Base-by-base conservation (phyloP, 352 stramenopile genomes). In the Phytophthora chlamydospora region DNA sequence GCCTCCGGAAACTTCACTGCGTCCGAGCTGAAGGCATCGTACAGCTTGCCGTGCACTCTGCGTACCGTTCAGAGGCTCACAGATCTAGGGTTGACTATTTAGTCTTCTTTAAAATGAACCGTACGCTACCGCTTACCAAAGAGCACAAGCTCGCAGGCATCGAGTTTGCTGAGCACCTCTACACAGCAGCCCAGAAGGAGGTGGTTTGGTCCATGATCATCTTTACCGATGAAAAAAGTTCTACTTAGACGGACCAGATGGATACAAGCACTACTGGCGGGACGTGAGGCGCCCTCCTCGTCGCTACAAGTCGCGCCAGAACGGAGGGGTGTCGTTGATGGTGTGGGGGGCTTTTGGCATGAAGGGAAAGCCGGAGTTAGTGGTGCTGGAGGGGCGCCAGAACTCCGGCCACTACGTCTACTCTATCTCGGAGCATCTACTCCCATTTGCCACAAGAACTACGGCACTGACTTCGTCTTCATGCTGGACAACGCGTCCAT, bases 221-320 rank as follows among this genome's bases (percentile, higher is more conserved):
- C 14, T 66, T 67, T 48, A 57, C 49, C 5, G 50, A 66, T 32
- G 33, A 71, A 70, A 34, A 68, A 50, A 62, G 34, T 63, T 69
- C 27, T 66, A 71, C 35, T 48, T 71, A 10, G 54, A 71, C 24
- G 56, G 62, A 2, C 57, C 46, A 6, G 57, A 68, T 9, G 58
- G 57, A 0, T 50, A 38, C 47, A 55, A 55, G 27, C 24, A 38
- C n/a, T 50, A 50, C n/a, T 50, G 43, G 43, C 13, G 27, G 14
- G 43, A 50, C 14, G 13, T 50, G 27, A 14, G 43, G 29, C 24
- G 43, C 14, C 43, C 27, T 50, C 27, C 43, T 10, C 27, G 43
- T 10, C 43, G 27, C 24, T 42, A 11, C 55, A 65, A 47, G 63
- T 47, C 8, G 43, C 43, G 50, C 2, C 56, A 64, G 17, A 57